Evolutionary conservation across 2,329 filamentous ascomycete genomes (phyloP), one percentile per base, ranked within the genome.

Genomic region (Fusarium sambucinum): DNA sequence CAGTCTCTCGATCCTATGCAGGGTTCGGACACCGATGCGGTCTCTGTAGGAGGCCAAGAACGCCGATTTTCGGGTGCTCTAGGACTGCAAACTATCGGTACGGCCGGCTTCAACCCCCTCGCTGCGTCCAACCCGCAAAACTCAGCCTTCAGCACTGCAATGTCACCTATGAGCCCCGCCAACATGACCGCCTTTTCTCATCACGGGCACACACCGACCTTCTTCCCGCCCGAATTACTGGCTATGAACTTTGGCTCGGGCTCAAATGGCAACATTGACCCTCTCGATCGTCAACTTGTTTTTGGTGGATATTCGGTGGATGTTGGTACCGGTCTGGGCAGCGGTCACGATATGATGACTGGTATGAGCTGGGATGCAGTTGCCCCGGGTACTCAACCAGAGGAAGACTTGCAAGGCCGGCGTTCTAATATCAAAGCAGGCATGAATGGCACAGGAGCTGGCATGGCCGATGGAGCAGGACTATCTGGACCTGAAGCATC

Each of bases 251-350:
- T 89, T 17, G 79, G 80, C 23, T 84, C 83, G 72, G 83, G 83
- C 58, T 77, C 79, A 21, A 80, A 82, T 60, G 81, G 80, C 4
- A 83, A 89, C 54, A 80, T 93, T 27, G 89, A 90, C 12, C 89
- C 92, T 63, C 85, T 95, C 16, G 91, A 94, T 72, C 85, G 91
- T 5, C 91, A 93, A 73, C 87, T 94, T 66, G 89, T 93, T 3
- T 92, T 93, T 66, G 89, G 89, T 37, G 90, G 89, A 2, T 95
- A 94, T 74, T 87, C 71, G 79, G 89, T 76, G 69, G 83, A 86
- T 38, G 76, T 81, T 3, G 77, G 77, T 10, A 76, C 77, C 12
- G 80, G 69, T 7, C 42, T 83, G 50, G 73, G 74, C 40, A 74
- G 75, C 4, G 75, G 77, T 1, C 78, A 82, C 25, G 77, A 77